Percentiles rank a stretch among this genome's conserved stretches.
Evolutionary conservation across 2,329 filamentous ascomycete species (phyloP).

Genomic region (Clonostachys rosea): DNA sequence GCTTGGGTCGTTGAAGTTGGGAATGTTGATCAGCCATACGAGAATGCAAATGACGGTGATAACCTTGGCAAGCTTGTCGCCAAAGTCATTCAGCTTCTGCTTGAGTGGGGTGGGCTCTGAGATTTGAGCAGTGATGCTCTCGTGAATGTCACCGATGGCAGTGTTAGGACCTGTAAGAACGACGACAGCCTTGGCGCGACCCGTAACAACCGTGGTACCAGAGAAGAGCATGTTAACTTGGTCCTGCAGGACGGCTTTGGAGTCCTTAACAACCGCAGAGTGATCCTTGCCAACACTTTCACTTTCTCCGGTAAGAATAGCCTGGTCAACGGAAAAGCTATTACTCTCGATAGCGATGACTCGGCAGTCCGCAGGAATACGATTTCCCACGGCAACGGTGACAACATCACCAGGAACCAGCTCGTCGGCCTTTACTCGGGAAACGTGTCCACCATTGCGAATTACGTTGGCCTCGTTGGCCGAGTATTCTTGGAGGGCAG

Average conservation of each 20-base stretch:
- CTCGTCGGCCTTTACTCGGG: slow-evolving; percentile 90
- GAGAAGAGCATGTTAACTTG: slow-evolving; percentile 98
- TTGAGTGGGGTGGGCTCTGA: slow-evolving; percentile 96
- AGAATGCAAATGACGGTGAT: slow-evolving; percentile 95
- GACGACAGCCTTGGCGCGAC: slow-evolving; percentile 86
- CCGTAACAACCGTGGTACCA: slow-evolving; percentile 93
- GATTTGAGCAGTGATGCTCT: slow-evolving; percentile 97
- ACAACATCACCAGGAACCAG: slow-evolving; percentile 93
- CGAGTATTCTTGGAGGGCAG: slow-evolving; percentile 96
- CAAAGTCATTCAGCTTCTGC: slow-evolving; percentile 98
- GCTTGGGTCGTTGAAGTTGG: slow-evolving; percentile 91
- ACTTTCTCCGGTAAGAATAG: slow-evolving; percentile 94
- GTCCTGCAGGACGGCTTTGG: slow-evolving; percentile 90
- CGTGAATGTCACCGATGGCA: slow-evolving; percentile 97
- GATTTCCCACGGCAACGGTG: slow-evolving; percentile 82
- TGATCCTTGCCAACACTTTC: slow-evolving; percentile 91
- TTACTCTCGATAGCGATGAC: slow-evolving; percentile 91
- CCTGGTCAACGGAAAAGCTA: slow-evolving; percentile 94
- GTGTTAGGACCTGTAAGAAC: slow-evolving; percentile 86
- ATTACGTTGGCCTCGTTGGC: slow-evolving; percentile 95
- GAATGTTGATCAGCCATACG: slow-evolving; percentile 98
- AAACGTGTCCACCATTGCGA: slow-evolving; percentile 71
- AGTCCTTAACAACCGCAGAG: slow-evolving; percentile 61
- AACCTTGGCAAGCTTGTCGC: slow-evolving; percentile 92
- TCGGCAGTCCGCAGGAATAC: slow-evolving; percentile 92